phyloP scores from a whole-genome alignment of 169 alveolate genomes.

The Plasmodium inui region DNA sequence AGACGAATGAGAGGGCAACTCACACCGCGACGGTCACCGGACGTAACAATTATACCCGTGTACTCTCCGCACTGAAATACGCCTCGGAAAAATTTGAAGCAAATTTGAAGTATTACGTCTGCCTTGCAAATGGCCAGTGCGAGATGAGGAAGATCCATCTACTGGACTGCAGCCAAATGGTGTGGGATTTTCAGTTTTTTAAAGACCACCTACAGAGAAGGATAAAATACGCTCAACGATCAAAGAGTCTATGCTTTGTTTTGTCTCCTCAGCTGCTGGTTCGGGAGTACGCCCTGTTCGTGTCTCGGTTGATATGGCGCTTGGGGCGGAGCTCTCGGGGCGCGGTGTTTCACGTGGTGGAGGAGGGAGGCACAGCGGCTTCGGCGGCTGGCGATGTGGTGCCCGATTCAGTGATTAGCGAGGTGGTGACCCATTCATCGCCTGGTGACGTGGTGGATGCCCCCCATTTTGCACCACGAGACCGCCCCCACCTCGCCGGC shows the following conservation, averaged over 20 bases:
- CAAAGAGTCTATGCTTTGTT: slow-evolving; percentile 18
- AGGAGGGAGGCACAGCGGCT: neutral
- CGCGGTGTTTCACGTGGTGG: slow-evolving; percentile 4
- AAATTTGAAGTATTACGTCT: neutral
- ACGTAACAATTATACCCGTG: neutral
- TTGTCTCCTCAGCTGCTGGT: neutral
- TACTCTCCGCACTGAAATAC: slow-evolving; percentile 2
- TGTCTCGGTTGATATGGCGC: neutral
- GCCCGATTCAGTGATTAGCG: neutral
- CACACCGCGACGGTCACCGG: neutral
- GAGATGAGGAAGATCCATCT: neutral
- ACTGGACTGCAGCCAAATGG: slow-evolving; percentile 2
- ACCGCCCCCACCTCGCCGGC: neutral
- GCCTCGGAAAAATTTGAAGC: neutral
- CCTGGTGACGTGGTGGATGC: neutral
- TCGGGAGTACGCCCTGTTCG: neutral
- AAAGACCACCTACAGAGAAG: slow-evolving; percentile 7
- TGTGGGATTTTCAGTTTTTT: slow-evolving; percentile 21
- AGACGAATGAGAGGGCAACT: neutral
- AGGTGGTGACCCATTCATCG: neutral
- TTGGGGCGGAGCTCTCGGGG: neutral
- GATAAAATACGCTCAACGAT: neutral
- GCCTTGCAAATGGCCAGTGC: neutral
- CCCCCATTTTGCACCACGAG: neutral
- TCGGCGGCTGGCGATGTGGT: neutral